Evolutionary conservation across 2,329 filamentous ascomycete species (phyloP), one percentile per base, ranked within the genome.

Genomic region (Penicillium occitanis): DNA sequence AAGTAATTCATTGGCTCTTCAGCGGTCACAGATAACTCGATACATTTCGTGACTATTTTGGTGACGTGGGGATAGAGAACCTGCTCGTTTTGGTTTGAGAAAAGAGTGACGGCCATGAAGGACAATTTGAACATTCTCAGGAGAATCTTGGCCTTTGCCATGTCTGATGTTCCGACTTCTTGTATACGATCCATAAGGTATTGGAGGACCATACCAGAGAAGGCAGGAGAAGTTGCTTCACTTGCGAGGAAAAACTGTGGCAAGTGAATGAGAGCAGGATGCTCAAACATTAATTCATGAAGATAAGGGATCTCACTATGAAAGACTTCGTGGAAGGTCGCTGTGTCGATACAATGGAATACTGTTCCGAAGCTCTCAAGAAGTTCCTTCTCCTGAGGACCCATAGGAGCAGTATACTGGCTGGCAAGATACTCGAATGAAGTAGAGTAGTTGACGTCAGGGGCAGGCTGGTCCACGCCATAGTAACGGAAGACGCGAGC

Each of bases 1-100:
- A 99, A 99, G 79, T 99, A 99, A 77, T 99, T 99, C 87, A 97
- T 97, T 0, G 96, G 96, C 75, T 98, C 94, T 73, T 97, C 93
- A 0, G 95, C 96, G 66, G 91, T 96, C 6, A 95, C 96, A 1
- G 94, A 97, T 44, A 98, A 83, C 78, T 98, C 92, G 69, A 99
- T 97, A 8, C 94, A 98, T 78, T 96, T 93, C 13, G 94, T 97
- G 68, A 99, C 92, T 69, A 99, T 96, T 75, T 96, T 96, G 64
- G 96, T 93, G 61, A 99, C 94, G 76, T 99, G 95, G 0, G 96
- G 96, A 63, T 98, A 84, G 14, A 99, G 84, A 2, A 99, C 93
- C 75, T 95, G 91, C 79, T 99, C 95, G 72, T 99, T 99, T 74
- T 97, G 93, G 8, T 87, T 85, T 0, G 93, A 93, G 77, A 99